Percentiles rank a stretch among this genome's conserved stretches.
Conservation (phyloP, 2,329 filamentous ascomycete species). For the Madurella fahalii region DNA sequence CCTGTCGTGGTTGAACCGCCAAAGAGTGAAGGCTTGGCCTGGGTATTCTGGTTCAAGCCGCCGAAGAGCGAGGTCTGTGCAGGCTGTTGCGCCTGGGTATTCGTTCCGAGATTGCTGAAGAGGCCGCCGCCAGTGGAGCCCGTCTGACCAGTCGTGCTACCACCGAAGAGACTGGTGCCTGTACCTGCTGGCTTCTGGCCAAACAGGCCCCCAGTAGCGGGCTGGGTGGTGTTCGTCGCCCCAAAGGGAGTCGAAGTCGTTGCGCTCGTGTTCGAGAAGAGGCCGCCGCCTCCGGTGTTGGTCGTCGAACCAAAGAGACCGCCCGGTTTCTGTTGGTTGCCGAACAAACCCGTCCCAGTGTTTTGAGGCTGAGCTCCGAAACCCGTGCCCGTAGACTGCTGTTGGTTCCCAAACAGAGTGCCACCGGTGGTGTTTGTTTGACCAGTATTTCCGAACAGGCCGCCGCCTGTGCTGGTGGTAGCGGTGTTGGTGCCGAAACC, state of each 20-base stretch:
- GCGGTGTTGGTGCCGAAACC: conserved; percentile 20
- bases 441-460: conserved; percentile 36
- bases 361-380: conserved; percentile 27
- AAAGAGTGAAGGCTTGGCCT: conserved; percentile 55
- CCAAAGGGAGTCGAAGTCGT: conserved; percentile 29
- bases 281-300: conserved; percentile 23
- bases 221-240: conserved; percentile 18
- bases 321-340: conserved; percentile 27
- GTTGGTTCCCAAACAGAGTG: conserved; percentile 30
- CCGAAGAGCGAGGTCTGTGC: conserved; percentile 44
- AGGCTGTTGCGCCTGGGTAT: conserved; percentile 24
- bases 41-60: conserved; percentile 46
- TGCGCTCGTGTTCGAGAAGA: conserved; percentile 32
- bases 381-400: conserved; percentile 23
- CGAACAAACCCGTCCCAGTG: conserved; percentile 27
- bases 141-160: conserved; percentile 33
- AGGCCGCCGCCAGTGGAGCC: conserved; percentile 31
- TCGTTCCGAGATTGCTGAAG: conserved; percentile 41
- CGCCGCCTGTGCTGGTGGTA: conserved; percentile 27
- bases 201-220: conserved; percentile 44
- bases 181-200: conserved; percentile 42
- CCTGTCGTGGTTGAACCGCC: conserved; percentile 40
- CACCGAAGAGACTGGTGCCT: conserved; percentile 49
- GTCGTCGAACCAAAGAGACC: conserved; percentile 25
- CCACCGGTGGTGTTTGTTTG: conserved; percentile 22